phyloP scores from a whole-genome alignment of 768 basidiomycete genomes.

The Rhizopogon vinicolor region DNA sequence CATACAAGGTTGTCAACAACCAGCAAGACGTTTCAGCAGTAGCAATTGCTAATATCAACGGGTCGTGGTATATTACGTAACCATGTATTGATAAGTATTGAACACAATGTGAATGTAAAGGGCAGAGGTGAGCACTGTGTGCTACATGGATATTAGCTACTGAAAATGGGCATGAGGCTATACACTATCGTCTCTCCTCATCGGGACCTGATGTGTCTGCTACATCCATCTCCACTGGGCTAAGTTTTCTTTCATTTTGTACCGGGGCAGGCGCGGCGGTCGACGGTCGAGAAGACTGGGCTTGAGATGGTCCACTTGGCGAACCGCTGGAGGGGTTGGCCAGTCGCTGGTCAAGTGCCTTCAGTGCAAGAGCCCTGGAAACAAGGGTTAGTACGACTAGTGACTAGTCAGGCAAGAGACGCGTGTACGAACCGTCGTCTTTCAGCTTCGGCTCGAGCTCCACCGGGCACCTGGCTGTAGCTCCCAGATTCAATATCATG shows the following conservation, averaged over 20 bases:
- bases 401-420: not conserved
- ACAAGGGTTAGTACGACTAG: constrained; percentile 4
- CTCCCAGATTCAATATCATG: constrained; percentile 67
- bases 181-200: constrained; percentile 18
- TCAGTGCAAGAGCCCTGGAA: constrained; percentile 86
- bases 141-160: constrained; percentile 1
- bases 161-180: constrained; percentile 5
- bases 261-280: constrained; percentile 26
- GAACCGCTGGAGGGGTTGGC: constrained; percentile 47
- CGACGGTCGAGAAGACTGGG: constrained; percentile 24
- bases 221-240: constrained; percentile 15
- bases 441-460: constrained; percentile 94
- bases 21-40: not conserved
- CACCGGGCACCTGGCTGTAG: constrained; percentile 77
- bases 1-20: not conserved
- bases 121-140: not conserved
- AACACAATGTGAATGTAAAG: not conserved
- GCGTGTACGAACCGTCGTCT: constrained; percentile 66
- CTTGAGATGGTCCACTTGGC: constrained; percentile 23
- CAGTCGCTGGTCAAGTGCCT: constrained; percentile 91
- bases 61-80: constrained; percentile 18
- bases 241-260: constrained; percentile 25
- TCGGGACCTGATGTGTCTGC: constrained; percentile 15
- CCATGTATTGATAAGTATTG: constrained; percentile 1
- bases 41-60: not conserved